Evolutionary conservation across 352 stramenopile species (phyloP).

Genomic region (Phytophthora macrochlamydospora): DNA sequence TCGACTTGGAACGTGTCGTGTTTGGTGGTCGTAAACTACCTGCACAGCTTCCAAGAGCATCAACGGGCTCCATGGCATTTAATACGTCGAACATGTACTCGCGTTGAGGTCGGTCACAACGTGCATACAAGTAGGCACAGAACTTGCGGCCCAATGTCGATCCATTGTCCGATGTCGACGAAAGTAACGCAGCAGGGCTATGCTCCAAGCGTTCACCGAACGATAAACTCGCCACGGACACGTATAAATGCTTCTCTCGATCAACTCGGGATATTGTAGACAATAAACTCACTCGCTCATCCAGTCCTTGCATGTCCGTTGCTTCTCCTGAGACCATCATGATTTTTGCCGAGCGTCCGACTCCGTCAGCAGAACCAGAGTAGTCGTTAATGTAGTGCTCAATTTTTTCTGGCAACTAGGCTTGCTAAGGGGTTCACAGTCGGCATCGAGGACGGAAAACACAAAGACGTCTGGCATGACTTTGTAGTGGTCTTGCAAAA

Average conservation of each 20-base stretch:
- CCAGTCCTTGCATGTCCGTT: conserved; percentile 22
- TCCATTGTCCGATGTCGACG: not conserved
- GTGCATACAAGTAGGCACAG: conserved; percentile 59
- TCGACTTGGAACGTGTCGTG: not conserved
- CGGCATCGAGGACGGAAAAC: conserved; percentile 36
- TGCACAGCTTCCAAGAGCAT: conserved; percentile 50
- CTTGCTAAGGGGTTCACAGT: conserved; percentile 6
- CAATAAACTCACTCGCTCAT: conserved; percentile 38
- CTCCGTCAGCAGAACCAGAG: not conserved
- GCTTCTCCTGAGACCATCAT: conserved; percentile 45
- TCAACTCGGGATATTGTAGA: conserved; percentile 26
- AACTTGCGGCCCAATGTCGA: conserved; percentile 20
- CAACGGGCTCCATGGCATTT: conserved; percentile 48
- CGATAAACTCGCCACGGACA: conserved; percentile 40
- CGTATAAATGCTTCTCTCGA: conserved; percentile 22
- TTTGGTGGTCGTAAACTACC: conserved; percentile 17
- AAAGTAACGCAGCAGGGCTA: conserved; percentile 33
- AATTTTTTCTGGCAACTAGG: conserved; percentile 10
- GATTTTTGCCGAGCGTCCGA: conserved; percentile 2
- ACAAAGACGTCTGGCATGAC: conserved; percentile 42
- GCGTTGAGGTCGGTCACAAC: conserved; percentile 50
- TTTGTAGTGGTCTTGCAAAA: conserved; percentile 10
- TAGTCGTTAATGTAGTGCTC: conserved; percentile 11
- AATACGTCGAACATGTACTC: conserved; percentile 62
- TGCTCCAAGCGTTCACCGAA: conserved; percentile 45